These are phyloP conservation scores for Ceratobasidium sp. DNA, from an alignment of 1,284 basidiomycete species.

Conservation along the genomic window DNA sequence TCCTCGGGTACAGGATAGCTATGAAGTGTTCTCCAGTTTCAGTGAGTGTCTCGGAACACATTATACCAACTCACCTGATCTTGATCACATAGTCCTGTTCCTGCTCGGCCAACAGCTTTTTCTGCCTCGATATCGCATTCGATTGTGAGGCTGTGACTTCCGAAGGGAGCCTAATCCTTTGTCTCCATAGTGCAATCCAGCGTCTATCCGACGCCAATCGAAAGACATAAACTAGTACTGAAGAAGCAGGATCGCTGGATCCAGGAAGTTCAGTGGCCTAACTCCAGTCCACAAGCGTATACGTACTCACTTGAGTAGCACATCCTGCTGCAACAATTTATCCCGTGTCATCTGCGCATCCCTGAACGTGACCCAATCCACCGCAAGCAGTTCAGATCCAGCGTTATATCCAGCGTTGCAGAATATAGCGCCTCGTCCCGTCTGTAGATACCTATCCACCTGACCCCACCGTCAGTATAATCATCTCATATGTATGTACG, in stretches of 20 bases:
- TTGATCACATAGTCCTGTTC: conserved; percentile 26
- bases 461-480: neutral
- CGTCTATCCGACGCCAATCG: neutral
- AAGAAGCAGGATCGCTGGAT: conserved; percentile 12
- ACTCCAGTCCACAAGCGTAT: too few relatives aligned
- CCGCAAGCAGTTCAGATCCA: conserved; percentile 1
- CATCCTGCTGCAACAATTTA: conserved; percentile 24
- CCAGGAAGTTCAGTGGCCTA: too few relatives aligned
- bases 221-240: conserved; percentile 23
- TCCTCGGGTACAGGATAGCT: neutral
- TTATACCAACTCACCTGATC: conserved; percentile 9
- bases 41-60: too few relatives aligned
- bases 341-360: conserved; percentile 32
- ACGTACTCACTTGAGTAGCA: conserved; percentile 15
- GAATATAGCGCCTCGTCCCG: conserved; percentile 21
- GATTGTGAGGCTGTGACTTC: neutral
- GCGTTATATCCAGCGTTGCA: conserved; percentile 7
- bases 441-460: conserved; percentile 12
- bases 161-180: neutral
- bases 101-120: neutral
- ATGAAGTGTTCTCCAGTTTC: neutral
- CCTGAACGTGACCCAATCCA: conserved; percentile 35
- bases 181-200: conserved; percentile 17
- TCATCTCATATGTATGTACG: neutral
- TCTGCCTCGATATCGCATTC: conserved; percentile 13